A percentile compares a stretch with the other conserved stretches of the same genome.
Conservation (phyloP, 768 basidiomycete species). For the Mycena belliarum region DNA sequence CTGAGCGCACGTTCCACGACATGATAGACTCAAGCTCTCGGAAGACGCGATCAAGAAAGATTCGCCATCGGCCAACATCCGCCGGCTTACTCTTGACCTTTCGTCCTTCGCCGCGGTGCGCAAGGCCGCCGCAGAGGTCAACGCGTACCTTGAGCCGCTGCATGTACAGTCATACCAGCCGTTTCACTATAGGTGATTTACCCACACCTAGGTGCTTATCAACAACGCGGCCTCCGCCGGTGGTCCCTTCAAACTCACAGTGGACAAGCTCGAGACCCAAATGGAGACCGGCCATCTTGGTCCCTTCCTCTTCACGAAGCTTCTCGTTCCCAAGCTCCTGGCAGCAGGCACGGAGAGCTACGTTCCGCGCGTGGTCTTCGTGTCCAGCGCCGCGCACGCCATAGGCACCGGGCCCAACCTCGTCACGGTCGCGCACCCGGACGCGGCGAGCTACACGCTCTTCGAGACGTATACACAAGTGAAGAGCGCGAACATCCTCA, state of each 20-base stretch:
- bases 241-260: neutral
- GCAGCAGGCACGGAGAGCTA: neutral
- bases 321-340: neutral
- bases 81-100: neutral
- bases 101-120: neutral
- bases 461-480: neutral
- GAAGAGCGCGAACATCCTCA: no score
- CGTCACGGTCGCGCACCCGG: no score
- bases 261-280: neutral
- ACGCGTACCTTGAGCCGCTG: neutral
- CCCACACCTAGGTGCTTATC: neutral
- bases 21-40: neutral
- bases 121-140: neutral
- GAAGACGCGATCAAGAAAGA: constrained; percentile 1
- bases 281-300: neutral
- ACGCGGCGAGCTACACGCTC: neutral
- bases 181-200: neutral
- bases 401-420: no score
- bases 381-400: no score
- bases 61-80: neutral
- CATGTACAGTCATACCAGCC: neutral
- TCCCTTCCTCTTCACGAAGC: neutral
- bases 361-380: no score
- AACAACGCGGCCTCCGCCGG: neutral
- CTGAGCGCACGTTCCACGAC: neutral